Evolutionary conservation across 2,329 filamentous ascomycete genomes (phyloP).

Genomic region (Dactylellina drechsleri): DNA sequence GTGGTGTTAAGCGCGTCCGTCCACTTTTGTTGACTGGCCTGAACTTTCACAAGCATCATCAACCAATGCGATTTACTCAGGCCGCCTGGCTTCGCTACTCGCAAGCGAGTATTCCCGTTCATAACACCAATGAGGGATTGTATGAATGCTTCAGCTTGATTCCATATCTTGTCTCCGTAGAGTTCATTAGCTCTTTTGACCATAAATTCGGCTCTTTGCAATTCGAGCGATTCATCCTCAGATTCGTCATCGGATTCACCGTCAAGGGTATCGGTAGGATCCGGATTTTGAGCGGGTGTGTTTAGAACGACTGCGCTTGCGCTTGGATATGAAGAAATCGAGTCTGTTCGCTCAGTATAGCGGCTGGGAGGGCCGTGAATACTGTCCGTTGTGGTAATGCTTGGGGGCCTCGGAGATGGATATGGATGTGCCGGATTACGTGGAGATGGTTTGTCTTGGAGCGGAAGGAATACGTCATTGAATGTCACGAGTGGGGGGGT

Average conservation of each 20-base stretch:
- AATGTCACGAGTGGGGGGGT: no score
- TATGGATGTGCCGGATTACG: no score
- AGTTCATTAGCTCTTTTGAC: constrained; percentile 1
- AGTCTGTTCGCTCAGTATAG: no score
- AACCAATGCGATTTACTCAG: background rate
- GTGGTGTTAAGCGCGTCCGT: constrained; percentile 1
- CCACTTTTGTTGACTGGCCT: constrained; percentile 3
- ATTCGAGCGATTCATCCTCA: constrained; percentile 10
- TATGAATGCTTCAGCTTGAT: constrained; percentile 2
- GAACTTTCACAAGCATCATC: constrained; percentile 4
- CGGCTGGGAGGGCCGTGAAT: no score
- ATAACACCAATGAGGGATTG: background rate
- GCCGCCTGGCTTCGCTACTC: background rate
- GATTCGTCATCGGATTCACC: background rate
- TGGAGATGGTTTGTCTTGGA: no score
- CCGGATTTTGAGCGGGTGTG: no score
- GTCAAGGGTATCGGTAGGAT: no score
- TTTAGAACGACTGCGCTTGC: no score
- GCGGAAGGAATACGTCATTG: no score
- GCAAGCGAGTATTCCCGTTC: background rate
- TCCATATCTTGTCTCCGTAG: background rate
- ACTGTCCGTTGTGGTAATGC: no score
- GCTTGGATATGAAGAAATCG: no score
- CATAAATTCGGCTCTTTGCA: background rate
- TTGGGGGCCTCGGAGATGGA: no score